A percentile compares a stretch with the other conserved stretches of the same genome.
Conservation (phyloP, 1,284 basidiomycete genomes). For the Boletus sp. region DNA sequence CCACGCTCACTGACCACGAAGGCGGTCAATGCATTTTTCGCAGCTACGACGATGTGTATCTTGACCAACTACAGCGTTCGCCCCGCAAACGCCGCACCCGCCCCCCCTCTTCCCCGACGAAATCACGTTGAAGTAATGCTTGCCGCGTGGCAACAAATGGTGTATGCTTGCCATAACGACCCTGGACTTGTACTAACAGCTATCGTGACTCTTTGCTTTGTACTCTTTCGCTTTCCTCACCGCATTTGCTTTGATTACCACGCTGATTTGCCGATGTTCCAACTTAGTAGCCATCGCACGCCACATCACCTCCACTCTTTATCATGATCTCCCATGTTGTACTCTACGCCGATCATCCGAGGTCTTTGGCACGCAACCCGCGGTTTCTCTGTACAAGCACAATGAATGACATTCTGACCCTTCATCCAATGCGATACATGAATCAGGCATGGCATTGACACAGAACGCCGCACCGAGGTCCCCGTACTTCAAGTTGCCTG, state of each 20-base stretch:
- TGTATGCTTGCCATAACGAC: slow-evolving; percentile 14
- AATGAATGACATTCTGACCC: not conserved
- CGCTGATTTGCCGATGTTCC: slow-evolving; percentile 1
- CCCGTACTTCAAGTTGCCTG: not conserved
- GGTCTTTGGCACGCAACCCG: slow-evolving; percentile 1
- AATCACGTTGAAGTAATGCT: slow-evolving; percentile 19
- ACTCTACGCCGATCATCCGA: slow-evolving; percentile 8
- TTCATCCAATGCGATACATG: not conserved
- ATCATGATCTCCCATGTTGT: slow-evolving; percentile 6
- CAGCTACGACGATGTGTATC: slow-evolving; percentile 59
- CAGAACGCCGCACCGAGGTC: not conserved
- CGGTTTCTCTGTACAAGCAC: not conserved
- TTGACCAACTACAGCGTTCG: slow-evolving; percentile 39
- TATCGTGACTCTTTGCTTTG: slow-evolving; percentile 1
- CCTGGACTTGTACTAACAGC: slow-evolving; percentile 20
- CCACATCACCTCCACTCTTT: slow-evolving; percentile 8
- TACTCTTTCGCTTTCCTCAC: slow-evolving; percentile 1
- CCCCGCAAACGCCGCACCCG: slow-evolving; percentile 33
- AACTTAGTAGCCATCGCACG: slow-evolving; percentile 7
- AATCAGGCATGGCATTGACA: slow-evolving; percentile 4
- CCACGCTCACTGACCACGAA: slow-evolving; percentile 49
- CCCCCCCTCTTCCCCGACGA: slow-evolving; percentile 21
- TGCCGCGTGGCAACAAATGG: slow-evolving; percentile 7
- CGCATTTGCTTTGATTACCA: slow-evolving; percentile 19
- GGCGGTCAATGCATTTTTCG: slow-evolving; percentile 47